Percentiles rank a stretch among this genome's conserved stretches.
phyloP scores from a whole-genome alignment of 2,329 filamentous ascomycete genomes.

The Intubia oerlemansii region DNA sequence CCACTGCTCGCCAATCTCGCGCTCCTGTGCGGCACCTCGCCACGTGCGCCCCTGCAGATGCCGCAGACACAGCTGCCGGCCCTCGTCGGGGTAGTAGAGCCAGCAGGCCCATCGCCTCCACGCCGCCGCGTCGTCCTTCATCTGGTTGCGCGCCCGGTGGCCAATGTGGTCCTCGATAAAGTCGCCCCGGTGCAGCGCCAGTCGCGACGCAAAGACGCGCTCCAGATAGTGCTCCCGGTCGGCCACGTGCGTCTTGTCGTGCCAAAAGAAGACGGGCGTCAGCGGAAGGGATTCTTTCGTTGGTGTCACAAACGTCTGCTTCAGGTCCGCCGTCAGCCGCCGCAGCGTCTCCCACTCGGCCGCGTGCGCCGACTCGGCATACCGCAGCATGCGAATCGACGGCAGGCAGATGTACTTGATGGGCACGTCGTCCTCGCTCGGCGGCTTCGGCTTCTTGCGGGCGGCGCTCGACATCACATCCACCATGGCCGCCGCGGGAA shows the following conservation, averaged over 20 bases:
- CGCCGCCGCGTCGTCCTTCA: slow-evolving; percentile 26
- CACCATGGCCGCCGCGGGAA: slow-evolving; percentile 23
- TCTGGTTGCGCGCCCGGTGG: slow-evolving; percentile 30
- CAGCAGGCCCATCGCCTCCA: slow-evolving; percentile 33
- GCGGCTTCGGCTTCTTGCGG: not conserved
- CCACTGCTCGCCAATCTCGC: slow-evolving; percentile 5
- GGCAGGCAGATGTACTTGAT: slow-evolving; percentile 32
- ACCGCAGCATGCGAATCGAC: slow-evolving; percentile 27
- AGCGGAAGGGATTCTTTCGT: slow-evolving; percentile 16
- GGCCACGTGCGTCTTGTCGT: slow-evolving; percentile 33
- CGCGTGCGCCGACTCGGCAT: slow-evolving; percentile 25
- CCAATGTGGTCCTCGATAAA: slow-evolving; percentile 36
- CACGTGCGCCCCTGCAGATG: slow-evolving; percentile 30
- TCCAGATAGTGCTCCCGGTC: slow-evolving; percentile 25
- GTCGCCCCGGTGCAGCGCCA: slow-evolving; percentile 27
- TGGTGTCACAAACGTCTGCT: slow-evolving; percentile 7
- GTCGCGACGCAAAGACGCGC: slow-evolving; percentile 24
- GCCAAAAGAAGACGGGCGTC: slow-evolving; percentile 36
- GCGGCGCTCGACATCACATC: slow-evolving; percentile 18
- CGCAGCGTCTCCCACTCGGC: slow-evolving; percentile 19
- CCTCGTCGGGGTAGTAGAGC: slow-evolving; percentile 27
- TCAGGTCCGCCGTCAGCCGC: slow-evolving; percentile 19
- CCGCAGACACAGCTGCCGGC: slow-evolving; percentile 22
- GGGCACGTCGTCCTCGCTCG: slow-evolving; percentile 10
- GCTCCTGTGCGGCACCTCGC: slow-evolving; percentile 18